phyloP scores from a whole-genome alignment of 2,329 filamentous ascomycete species.

The Xylaria sp. region DNA sequence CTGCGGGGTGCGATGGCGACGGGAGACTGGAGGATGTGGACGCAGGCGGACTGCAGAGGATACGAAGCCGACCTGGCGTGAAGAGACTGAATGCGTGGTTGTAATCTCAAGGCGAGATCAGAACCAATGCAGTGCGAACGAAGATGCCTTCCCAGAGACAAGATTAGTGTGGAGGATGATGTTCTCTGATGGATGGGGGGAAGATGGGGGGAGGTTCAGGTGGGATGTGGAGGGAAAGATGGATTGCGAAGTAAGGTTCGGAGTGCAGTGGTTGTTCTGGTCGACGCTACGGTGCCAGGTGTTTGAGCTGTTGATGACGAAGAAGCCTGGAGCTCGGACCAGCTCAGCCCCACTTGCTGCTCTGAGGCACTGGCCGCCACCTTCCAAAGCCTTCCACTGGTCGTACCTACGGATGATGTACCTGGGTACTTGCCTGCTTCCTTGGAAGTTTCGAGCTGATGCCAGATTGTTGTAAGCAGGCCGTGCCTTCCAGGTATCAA shows the following conservation, averaged over 20 bases:
- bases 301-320: conserved; percentile 21
- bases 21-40: background rate
- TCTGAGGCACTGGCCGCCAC: conserved; percentile 17
- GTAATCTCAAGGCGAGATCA: background rate
- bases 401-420: background rate
- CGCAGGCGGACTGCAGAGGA: background rate
- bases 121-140: background rate
- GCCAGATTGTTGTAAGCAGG: background rate
- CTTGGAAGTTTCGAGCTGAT: background rate
- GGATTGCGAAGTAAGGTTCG: background rate
- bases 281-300: conserved; percentile 18
- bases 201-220: conserved; percentile 4
- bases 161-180: background rate
- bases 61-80: background rate
- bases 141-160: conserved; percentile 5
- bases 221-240: background rate
- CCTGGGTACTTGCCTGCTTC: background rate
- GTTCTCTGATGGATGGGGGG: conserved; percentile 4
- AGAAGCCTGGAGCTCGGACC: conserved; percentile 23
- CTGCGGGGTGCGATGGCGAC: conserved; percentile 18
- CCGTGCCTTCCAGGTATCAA: too few species aligned
- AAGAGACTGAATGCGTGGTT: background rate
- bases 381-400: conserved; percentile 23
- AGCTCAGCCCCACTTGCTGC: conserved; percentile 9
- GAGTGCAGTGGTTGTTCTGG: conserved; percentile 1